Evolutionary conservation across 768 basidiomycete species (phyloP).

Genomic region (Rhodocollybia butyracea): DNA sequence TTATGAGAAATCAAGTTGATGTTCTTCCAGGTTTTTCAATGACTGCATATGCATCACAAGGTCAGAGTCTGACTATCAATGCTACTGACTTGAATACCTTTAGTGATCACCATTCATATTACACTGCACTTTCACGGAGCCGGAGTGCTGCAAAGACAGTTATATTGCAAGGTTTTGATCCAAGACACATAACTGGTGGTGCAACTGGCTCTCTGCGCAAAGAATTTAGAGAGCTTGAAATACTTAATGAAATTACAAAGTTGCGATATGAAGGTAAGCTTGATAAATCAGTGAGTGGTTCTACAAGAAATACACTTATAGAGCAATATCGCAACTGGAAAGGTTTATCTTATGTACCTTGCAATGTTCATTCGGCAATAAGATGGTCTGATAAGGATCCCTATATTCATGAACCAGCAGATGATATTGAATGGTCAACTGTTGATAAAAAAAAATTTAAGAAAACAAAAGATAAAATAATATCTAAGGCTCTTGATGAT

Average conservation of each 20-base stretch:
- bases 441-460: neutral
- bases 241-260: too few relatives aligned
- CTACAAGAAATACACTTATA: constrained; percentile 9
- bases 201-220: neutral
- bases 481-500: too few relatives aligned
- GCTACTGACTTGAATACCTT: too few relatives aligned
- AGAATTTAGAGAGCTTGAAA: constrained; percentile 17
- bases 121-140: too few relatives aligned
- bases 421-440: neutral
- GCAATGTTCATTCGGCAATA: too few relatives aligned
- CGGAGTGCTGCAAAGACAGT: constrained; percentile 1
- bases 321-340: constrained; percentile 6
- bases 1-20: too few relatives aligned
- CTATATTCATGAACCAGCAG: neutral
- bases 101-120: too few relatives aligned
- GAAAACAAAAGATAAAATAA: neutral
- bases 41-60: too few relatives aligned
- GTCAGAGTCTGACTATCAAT: too few relatives aligned
- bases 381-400: constrained; percentile 6
- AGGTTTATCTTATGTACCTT: neutral
- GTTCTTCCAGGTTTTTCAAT: too few relatives aligned
- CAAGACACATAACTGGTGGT: constrained; percentile 2
- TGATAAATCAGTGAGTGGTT: neutral
- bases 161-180: constrained; percentile 11
- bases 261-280: constrained; percentile 10